Evolutionary conservation across 768 basidiomycete genomes (phyloP), one percentile per base, ranked within the genome.

Genomic region (Russula vinacea): DNA sequence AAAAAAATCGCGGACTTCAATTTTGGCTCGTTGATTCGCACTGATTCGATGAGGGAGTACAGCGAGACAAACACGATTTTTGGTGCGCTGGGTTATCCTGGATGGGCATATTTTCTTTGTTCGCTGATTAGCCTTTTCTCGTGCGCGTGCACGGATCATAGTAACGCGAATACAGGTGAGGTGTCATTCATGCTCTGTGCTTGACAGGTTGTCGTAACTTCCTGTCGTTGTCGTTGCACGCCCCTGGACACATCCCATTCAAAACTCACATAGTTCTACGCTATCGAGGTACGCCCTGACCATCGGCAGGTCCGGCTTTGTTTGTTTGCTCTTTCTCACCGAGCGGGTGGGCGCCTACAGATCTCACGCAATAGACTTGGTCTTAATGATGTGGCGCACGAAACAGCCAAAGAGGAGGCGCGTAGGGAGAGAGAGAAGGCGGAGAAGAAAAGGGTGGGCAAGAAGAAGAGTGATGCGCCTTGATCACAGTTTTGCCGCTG

Each of bases 11-110:
- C 90, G 71, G 94, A 98, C 69, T 92, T 89, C 77, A 98, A 98
- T 81, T 98, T 98, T 76, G 97, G 97, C 22, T 98, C 92, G 2
- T 79, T 99, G 68, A 89, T 99, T 67, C 84, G 97, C 56, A 87
- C 84, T 53, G 84, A 97, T 71, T 82, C 88, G 42, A 79, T 78
- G 54, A 80, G 84, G 61, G 93, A 95, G 73, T 99, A 98, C 74
- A 85, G 83, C 13, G 90, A 98, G 79, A 83, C 80, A 37, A 99
- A 98, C 78, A 91, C 94, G 7, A 96, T 98, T 67, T 94, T 99
- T 72, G 95, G 94, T 90, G 72, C 22, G 83, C 73, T 32, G 58
- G 62, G 16, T 32, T 5, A 13, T 24, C 16, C 26, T 44, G 50
- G 58, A 19, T 19, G 24, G 17, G n/a, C 7, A n/a, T 35, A 11